Base-by-base conservation (phyloP, 768 basidiomycete genomes). In the Rhizopogon rudus region DNA sequence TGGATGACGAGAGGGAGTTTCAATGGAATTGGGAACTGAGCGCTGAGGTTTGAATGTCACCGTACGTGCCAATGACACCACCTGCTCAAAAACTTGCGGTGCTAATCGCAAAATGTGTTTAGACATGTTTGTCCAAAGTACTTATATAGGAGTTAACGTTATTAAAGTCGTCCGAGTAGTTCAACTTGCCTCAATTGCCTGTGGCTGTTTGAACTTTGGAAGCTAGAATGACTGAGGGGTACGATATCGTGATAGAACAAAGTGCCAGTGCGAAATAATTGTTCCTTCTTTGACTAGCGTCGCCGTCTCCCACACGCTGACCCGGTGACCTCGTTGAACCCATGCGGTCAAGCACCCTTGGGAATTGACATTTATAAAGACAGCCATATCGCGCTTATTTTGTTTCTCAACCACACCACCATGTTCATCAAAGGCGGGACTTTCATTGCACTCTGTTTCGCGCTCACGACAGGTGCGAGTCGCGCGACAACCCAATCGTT, bases 401-500 rank as follows among this genome's bases (percentile, higher is more conserved):
- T 16, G 13, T 16, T 49, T 49, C 31, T 16, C 20, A 8, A 9
- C 7, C 35, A 16, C 43, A 16, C 43, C 35, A 49, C 20, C 20
- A 49, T 49, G 51, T 52, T 49, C 31, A 49, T 2, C 20, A 37
- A 25, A 35, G 20, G 22, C 9, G 16, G 35, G 20, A 48, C 14
- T 53, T 14, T 52, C 25, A 16, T 25, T 39, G n/a, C 20, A 20
- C 35, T 49, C 48, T 37, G 22, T 49, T 49, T 22, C 9, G 48
- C 48, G 22, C 35, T 49, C 20, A 22, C 48, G 22, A 57, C 51
- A 7, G 45, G 50, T 40, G 57, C 62, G 25, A 25, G 25, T 25
- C 25, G 25, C 2, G 67, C 67, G 13, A 55, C 58, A 25, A 33
- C 51, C n/a, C 69, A 71, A 54, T 49, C 63, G 16, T 48, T 62